Percentiles rank a stretch among this genome's conserved stretches.
phyloP scores from a whole-genome alignment of 2,329 filamentous ascomycete genomes.

The Rhexocercosporidium sp. region DNA sequence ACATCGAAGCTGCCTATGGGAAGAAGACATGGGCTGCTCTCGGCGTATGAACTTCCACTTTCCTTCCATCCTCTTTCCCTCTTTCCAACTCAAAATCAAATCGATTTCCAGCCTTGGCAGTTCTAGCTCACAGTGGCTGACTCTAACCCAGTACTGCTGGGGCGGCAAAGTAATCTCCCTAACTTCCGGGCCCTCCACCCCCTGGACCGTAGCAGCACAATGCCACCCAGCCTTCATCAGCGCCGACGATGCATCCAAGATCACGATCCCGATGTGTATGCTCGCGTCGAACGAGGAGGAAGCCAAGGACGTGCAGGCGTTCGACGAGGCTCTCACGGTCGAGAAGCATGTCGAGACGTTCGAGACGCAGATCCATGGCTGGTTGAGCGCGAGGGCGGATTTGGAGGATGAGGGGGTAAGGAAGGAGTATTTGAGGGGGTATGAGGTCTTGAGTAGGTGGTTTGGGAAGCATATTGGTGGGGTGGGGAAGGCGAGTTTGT shows the following conservation, averaged over 20 bases:
- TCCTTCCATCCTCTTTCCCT: background rate
- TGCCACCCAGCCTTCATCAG: slow-evolving; percentile 67
- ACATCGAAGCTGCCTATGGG: slow-evolving; percentile 55
- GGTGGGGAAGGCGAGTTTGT: background rate
- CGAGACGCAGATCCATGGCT: slow-evolving; percentile 56
- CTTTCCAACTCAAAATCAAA: background rate
- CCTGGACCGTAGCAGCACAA: slow-evolving; percentile 57
- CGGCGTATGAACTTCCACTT: slow-evolving; percentile 15
- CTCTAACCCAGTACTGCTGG: slow-evolving; percentile 34
- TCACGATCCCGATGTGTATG: slow-evolving; percentile 65
- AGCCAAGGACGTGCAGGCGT: slow-evolving; percentile 48
- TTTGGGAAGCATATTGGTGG: slow-evolving; percentile 44
- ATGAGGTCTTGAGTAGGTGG: slow-evolving; percentile 49
- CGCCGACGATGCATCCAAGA: slow-evolving; percentile 59
- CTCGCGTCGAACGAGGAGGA: slow-evolving; percentile 70
- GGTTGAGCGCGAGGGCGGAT: slow-evolving; percentile 59
- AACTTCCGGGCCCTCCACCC: slow-evolving; percentile 23
- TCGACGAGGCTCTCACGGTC: slow-evolving; percentile 47
- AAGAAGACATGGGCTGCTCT: slow-evolving; percentile 51
- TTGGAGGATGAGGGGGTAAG: slow-evolving; percentile 50
- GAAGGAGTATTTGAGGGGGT: slow-evolving; percentile 54
- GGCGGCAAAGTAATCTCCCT: slow-evolving; percentile 36
- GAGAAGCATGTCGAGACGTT: slow-evolving; percentile 54
- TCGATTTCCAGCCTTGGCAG: background rate
- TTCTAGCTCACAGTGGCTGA: background rate